phyloP scores from a whole-genome alignment of 306 rosid species.

The Neltuma alba region DNA sequence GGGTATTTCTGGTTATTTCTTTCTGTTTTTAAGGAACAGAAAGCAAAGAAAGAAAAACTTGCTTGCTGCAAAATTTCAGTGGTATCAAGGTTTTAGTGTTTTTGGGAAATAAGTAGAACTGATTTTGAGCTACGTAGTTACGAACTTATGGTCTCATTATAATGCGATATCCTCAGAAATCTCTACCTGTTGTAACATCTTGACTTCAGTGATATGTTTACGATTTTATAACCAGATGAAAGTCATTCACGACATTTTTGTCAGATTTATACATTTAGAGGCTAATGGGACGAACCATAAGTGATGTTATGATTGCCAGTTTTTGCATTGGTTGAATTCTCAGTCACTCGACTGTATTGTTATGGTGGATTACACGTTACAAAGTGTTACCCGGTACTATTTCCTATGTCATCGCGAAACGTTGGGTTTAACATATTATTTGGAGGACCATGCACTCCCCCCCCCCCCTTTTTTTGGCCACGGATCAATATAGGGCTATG shows the following conservation, averaged over 20 bases:
- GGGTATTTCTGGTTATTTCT: not conserved
- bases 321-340: not conserved
- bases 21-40: not conserved
- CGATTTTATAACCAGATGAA: not conserved
- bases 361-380: not conserved
- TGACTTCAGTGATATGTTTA: not conserved
- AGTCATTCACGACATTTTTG: not conserved
- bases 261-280: not conserved
- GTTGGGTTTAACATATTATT: not conserved
- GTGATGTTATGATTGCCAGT: not conserved
- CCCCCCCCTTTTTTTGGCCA: conserved; percentile 40
- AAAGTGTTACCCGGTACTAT: not conserved
- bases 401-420: not conserved
- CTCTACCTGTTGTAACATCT: not conserved
- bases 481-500: not conserved
- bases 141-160: not conserved
- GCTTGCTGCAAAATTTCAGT: not conserved
- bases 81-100: not conserved
- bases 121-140: not conserved
- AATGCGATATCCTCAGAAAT: not conserved
- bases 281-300: not conserved
- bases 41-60: not conserved
- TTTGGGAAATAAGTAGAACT: not conserved
- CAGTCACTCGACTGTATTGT: not conserved
- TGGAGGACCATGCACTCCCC: conserved; percentile 37